These are phyloP conservation scores for Priceomyces castillae DNA, from an alignment of 805 yeast genomes.

Conservation along the genomic window DNA sequence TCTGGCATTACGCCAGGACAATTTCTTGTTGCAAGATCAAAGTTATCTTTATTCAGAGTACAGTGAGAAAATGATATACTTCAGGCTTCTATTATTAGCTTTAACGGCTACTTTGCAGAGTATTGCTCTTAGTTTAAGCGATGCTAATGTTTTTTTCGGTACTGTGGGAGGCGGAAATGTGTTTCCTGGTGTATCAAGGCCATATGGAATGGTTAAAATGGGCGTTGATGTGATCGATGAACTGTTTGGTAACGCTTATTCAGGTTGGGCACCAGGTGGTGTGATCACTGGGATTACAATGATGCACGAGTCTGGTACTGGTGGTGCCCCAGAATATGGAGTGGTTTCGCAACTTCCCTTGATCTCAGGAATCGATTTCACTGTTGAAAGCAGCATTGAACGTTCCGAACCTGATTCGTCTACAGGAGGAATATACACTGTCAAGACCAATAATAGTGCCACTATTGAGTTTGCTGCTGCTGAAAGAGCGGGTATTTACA, in stretches of 20 bases:
- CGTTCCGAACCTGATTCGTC: slow-evolving; percentile 19
- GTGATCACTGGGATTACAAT: slow-evolving; percentile 30
- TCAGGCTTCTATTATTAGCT: background rate
- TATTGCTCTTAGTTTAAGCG: background rate
- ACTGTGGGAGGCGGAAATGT: slow-evolving; percentile 32
- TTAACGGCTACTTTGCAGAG: background rate
- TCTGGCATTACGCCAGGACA: too few species aligned
- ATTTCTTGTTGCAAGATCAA: too few species aligned
- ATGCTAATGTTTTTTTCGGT: slow-evolving; percentile 34
- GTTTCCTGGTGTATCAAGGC: slow-evolving; percentile 34
- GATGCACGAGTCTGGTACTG: slow-evolving; percentile 41
- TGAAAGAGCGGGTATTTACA: slow-evolving; percentile 23
- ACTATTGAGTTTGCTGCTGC: slow-evolving; percentile 25
- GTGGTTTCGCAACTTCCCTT: slow-evolving; percentile 31
- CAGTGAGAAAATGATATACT: background rate
- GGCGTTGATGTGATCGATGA: slow-evolving; percentile 29
- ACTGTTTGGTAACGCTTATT: slow-evolving; percentile 25
- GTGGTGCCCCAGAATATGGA: slow-evolving; percentile 39
- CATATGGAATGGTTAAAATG: slow-evolving; percentile 37
- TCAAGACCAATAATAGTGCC: slow-evolving; percentile 18
- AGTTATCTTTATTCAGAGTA: background rate
- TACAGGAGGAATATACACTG: slow-evolving; percentile 23
- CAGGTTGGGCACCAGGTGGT: slow-evolving; percentile 33
- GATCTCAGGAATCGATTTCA: slow-evolving; percentile 14
- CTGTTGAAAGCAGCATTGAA: slow-evolving; percentile 9